A percentile compares a stretch with the other conserved stretches of the same genome.
Conservation (phyloP, 768 basidiomycete genomes). For the Leucosporidium creatinivorum region DNA sequence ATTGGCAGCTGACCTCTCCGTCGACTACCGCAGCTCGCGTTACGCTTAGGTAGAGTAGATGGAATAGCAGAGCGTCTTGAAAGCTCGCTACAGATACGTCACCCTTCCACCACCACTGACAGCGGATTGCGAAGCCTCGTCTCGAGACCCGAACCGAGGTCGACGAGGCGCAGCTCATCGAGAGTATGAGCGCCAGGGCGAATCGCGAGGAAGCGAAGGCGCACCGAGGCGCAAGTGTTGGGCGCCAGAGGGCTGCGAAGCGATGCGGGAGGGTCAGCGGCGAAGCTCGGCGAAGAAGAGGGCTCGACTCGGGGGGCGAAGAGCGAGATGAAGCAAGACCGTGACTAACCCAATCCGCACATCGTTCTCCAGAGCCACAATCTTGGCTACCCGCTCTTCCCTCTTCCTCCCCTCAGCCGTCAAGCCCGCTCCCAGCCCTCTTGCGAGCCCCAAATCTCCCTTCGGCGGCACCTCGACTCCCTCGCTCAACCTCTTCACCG, state of each 20-base stretch:
- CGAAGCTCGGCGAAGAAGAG: no score
- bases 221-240: slow-evolving; percentile 12
- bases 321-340: not conserved
- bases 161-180: slow-evolving; percentile 10
- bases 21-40: no score
- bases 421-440: not conserved
- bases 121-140: slow-evolving; percentile 9
- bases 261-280: not conserved
- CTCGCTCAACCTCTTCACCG: not conserved
- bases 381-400: not conserved
- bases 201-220: slow-evolving; percentile 25
- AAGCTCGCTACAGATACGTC: not conserved
- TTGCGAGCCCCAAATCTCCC: not conserved
- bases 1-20: no score
- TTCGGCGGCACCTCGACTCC: not conserved
- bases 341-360: slow-evolving; percentile 33
- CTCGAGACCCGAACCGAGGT: slow-evolving; percentile 15
- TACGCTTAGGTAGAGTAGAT: no score
- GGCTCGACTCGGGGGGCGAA: no score
- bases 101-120: slow-evolving; percentile 16
- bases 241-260: slow-evolving; percentile 19
- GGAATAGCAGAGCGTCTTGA: no score
- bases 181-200: slow-evolving; percentile 32
- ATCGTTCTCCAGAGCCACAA: slow-evolving; percentile 26
- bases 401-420: not conserved